Conservation (phyloP, 345 rosid genomes). For the Jatropha curcas region DNA sequence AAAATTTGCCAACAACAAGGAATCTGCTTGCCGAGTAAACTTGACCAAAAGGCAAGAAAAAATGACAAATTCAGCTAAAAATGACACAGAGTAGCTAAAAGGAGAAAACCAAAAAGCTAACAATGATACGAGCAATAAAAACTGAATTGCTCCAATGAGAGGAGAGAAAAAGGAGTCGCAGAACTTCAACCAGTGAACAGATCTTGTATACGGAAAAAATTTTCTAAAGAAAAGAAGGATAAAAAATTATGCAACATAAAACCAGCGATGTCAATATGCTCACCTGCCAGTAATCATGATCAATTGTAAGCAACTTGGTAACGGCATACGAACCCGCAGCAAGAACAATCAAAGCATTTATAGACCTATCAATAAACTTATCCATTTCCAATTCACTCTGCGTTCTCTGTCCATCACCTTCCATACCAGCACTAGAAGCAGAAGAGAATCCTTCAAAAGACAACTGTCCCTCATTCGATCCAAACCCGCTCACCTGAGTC, state of each 20-base stretch:
- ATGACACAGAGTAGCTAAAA: background rate
- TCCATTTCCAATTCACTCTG: conserved; percentile 43
- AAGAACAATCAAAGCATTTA: conserved; percentile 77
- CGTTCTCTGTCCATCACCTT: conserved; percentile 30
- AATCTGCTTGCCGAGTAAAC: background rate
- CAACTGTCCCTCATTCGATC: conserved; percentile 54
- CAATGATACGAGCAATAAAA: background rate
- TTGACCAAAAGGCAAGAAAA: too few species aligned
- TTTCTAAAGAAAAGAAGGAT: background rate
- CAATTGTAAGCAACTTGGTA: conserved; percentile 85
- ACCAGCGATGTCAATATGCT: conserved; percentile 12
- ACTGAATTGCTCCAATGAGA: background rate
- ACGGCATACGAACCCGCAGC: conserved; percentile 82
- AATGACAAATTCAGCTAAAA: background rate
- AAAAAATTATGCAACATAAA: background rate
- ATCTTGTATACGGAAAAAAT: background rate
- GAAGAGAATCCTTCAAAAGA: conserved; percentile 81
- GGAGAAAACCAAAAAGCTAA: background rate
- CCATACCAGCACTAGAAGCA: conserved; percentile 31
- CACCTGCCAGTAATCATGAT: conserved; percentile 93
- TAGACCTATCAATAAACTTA: conserved; percentile 61
- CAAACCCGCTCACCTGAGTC: conserved; percentile 63
- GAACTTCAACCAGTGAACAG: background rate
- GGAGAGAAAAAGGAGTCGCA: background rate
- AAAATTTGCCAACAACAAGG: background rate